Conservation (phyloP, 495 filamentous ascomycete genomes). For the Neurospora sp. region DNA sequence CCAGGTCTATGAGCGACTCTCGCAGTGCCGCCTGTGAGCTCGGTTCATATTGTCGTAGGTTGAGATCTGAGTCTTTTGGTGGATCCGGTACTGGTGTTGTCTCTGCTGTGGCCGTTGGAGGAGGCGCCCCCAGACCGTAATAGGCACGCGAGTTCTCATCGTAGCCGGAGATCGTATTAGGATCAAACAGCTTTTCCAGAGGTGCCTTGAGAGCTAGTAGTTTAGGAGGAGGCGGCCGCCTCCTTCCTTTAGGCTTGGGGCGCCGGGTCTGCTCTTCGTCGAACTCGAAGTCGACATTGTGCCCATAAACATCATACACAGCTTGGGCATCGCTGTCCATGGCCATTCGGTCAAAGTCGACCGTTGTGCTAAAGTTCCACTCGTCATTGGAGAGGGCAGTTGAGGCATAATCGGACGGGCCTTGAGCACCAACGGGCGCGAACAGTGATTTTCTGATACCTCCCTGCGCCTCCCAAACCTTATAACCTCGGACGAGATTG, state of each 20-base stretch:
- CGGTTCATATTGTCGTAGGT: constrained; percentile 30
- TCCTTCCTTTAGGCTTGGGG: constrained; percentile 29
- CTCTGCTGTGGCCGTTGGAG: constrained; percentile 11
- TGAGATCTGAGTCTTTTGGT: constrained; percentile 37
- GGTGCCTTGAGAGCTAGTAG: constrained; percentile 38
- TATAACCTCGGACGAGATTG: constrained; percentile 72
- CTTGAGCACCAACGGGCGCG: constrained; percentile 60
- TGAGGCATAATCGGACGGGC: constrained; percentile 30
- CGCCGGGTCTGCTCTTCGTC: constrained; percentile 32
- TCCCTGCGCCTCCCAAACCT: constrained; percentile 74
- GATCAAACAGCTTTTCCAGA: constrained; percentile 47
- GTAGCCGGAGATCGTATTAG: constrained; percentile 45
- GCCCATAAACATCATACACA: constrained; percentile 42
- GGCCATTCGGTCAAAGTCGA: constrained; percentile 63
- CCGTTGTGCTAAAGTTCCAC: constrained; percentile 89
- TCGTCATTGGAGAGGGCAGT: constrained; percentile 47
- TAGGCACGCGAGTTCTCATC: constrained; percentile 45
- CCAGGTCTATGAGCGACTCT: constrained; percentile 50
- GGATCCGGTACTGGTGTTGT: background rate
- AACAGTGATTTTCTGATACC: constrained; percentile 80
- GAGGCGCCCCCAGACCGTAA: constrained; percentile 31
- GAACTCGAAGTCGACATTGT: constrained; percentile 35
- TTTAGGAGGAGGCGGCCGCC: constrained; percentile 41
- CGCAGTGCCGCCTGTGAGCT: constrained; percentile 38
- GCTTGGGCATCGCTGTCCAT: constrained; percentile 36